Percentiles rank a stretch among this genome's conserved stretches.
Conservation (phyloP, 495 filamentous ascomycete species). For the Penicillium pancosmium region DNA sequence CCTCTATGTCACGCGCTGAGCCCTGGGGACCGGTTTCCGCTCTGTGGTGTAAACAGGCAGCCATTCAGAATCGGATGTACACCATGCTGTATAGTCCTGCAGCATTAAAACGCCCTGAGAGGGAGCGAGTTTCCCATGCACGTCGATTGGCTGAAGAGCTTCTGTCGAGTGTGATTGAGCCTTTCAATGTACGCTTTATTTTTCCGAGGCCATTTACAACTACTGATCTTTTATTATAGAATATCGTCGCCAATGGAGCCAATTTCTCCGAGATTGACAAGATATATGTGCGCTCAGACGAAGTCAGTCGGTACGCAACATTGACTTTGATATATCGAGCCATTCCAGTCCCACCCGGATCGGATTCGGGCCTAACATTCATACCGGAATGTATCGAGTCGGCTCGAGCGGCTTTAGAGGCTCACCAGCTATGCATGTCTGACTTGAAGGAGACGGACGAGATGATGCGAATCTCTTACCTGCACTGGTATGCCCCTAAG, state of each 20-base stretch:
- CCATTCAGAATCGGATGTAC: constrained; percentile 60
- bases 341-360: constrained; percentile 45
- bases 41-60: constrained; percentile 55
- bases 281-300: constrained; percentile 56
- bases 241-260: background rate
- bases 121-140: constrained; percentile 43
- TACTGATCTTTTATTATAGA: background rate
- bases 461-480: constrained; percentile 55
- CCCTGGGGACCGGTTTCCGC: constrained; percentile 33
- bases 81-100: constrained; percentile 63
- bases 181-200: constrained; percentile 32
- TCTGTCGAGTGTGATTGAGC: constrained; percentile 33
- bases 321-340: constrained; percentile 65
- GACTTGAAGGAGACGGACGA: constrained; percentile 48
- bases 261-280: constrained; percentile 35
- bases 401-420: constrained; percentile 56
- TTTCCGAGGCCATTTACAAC: background rate
- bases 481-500: constrained; percentile 57
- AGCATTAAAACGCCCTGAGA: constrained; percentile 52
- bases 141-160: constrained; percentile 38
- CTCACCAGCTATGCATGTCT: constrained; percentile 55
- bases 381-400: constrained; percentile 61
- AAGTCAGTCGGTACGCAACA: constrained; percentile 55
- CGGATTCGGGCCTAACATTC: constrained; percentile 50
- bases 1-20: constrained; percentile 24